Conservation (phyloP, 805 yeast species). For the Lachancea kluyveri region DNA sequence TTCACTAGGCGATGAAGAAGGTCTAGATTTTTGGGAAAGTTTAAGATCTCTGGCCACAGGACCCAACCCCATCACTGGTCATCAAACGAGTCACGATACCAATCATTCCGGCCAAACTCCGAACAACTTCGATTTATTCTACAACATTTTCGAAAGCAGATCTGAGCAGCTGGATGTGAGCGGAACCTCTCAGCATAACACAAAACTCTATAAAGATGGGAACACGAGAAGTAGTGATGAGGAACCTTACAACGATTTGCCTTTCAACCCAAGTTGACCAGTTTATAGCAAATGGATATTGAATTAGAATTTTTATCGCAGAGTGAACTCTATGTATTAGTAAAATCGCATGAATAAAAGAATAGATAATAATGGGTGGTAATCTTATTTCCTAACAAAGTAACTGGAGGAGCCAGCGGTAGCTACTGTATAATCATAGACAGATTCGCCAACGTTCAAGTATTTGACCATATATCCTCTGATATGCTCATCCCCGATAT, state of each 20-base stretch:
- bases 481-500: slow-evolving; percentile 40
- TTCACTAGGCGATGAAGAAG: slow-evolving; percentile 46
- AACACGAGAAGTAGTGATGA: not conserved
- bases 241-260: slow-evolving; percentile 6
- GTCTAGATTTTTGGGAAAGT: slow-evolving; percentile 65
- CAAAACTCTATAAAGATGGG: not conserved
- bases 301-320: not conserved
- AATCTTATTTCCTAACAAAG: slow-evolving; percentile 52
- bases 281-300: not conserved
- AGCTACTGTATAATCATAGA: slow-evolving; percentile 66
- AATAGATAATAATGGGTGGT: no score
- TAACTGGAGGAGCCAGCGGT: slow-evolving; percentile 65
- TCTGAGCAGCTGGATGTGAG: not conserved
- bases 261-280: slow-evolving; percentile 10
- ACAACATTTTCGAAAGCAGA: slow-evolving; percentile 12
- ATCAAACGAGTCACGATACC: slow-evolving; percentile 1
- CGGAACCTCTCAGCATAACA: not conserved
- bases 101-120: slow-evolving; percentile 2
- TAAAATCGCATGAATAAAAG: no score
- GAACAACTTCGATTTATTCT: slow-evolving; percentile 14
- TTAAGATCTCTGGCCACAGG: slow-evolving; percentile 49
- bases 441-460: slow-evolving; percentile 78
- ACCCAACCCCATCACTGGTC: slow-evolving; percentile 7
- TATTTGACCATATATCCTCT: slow-evolving; percentile 56
- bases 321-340: no score